Evolutionary conservation across 139 green algal genomes (phyloP).

Genomic region (Coccomyxa sp.): DNA sequence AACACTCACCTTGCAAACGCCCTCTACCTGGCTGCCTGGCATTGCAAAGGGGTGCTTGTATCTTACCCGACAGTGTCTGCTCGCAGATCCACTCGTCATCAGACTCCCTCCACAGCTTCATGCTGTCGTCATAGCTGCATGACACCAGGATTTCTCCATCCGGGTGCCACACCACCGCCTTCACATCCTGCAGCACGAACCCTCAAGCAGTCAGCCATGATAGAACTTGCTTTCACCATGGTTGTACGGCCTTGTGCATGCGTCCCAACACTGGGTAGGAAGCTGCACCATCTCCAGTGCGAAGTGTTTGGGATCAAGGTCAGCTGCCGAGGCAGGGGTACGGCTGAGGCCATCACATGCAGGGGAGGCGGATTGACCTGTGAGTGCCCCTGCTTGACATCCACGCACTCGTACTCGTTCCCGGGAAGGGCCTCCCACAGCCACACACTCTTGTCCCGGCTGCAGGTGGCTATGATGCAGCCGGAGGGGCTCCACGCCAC

Average conservation of each 20-base stretch:
- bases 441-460: slow-evolving; percentile 93
- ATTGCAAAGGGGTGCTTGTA: no score
- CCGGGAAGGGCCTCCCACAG: slow-evolving; percentile 85
- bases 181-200: slow-evolving; percentile 93
- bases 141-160: slow-evolving; percentile 76
- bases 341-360: no score
- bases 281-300: no score
- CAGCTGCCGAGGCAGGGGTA: no score
- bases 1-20: no score
- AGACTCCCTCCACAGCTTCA: slow-evolving; percentile 82
- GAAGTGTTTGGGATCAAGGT: no score
- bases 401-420: slow-evolving; percentile 91
- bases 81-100: slow-evolving; percentile 85
- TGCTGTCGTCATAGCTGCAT: slow-evolving; percentile 88
- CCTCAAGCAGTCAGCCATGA: no score
- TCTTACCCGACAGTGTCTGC: slow-evolving; percentile 72
- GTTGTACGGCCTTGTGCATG: no score
- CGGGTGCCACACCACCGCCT: slow-evolving; percentile 90
- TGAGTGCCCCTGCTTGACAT: slow-evolving; percentile 89
- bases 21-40: no score
- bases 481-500: slow-evolving; percentile 82
- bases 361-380: slow-evolving; percentile 40
- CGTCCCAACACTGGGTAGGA: no score
- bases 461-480: slow-evolving; percentile 85
- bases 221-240: no score